A percentile compares a stretch with the other conserved stretches of the same genome.
Conservation (phyloP, 192 early-diverging fungal species). For the Entophlyctis helioformis region DNA sequence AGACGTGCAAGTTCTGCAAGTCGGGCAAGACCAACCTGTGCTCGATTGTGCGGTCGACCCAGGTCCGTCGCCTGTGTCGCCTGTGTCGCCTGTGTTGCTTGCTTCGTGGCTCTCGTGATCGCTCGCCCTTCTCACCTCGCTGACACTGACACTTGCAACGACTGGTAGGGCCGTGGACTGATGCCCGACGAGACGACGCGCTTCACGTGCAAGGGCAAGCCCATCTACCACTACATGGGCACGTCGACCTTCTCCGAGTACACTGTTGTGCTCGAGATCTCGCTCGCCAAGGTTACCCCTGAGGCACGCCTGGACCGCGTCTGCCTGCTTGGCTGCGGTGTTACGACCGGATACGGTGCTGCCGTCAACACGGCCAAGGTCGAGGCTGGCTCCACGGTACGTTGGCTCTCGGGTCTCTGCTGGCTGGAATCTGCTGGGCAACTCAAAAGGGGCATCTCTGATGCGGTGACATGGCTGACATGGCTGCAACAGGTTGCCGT, state of each 20-base stretch:
- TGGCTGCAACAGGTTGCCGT: no score
- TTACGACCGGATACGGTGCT: slow-evolving; percentile 95
- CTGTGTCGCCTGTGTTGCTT: no score
- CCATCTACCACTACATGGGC: slow-evolving; percentile 90
- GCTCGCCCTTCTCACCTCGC: neutral
- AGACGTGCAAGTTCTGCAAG: slow-evolving; percentile 94
- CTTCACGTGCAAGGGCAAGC: slow-evolving; percentile 83
- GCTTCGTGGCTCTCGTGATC: no score
- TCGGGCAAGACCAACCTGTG: slow-evolving; percentile 97
- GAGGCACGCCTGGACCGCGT: slow-evolving; percentile 70
- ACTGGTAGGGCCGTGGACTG: slow-evolving; percentile 74
- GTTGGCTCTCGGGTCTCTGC: no score
- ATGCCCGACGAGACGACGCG: slow-evolving; percentile 92
- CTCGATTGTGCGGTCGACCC: slow-evolving; percentile 77
- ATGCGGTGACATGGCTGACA: no score
- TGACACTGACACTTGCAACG: no score
- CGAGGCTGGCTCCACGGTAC: slow-evolving; percentile 45
- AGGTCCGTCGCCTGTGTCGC: slow-evolving; percentile 39
- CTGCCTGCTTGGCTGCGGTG: slow-evolving; percentile 89
- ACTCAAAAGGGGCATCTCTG: no score
- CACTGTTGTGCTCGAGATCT: slow-evolving; percentile 85
- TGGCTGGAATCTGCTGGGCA: no score
- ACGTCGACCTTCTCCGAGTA: slow-evolving; percentile 90
- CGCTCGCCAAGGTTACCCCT: slow-evolving; percentile 75
- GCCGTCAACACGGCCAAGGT: slow-evolving; percentile 89